These are phyloP conservation scores for Ilex asprella DNA, from an alignment of 257 asterid genomes.

Conservation along the genomic window DNA sequence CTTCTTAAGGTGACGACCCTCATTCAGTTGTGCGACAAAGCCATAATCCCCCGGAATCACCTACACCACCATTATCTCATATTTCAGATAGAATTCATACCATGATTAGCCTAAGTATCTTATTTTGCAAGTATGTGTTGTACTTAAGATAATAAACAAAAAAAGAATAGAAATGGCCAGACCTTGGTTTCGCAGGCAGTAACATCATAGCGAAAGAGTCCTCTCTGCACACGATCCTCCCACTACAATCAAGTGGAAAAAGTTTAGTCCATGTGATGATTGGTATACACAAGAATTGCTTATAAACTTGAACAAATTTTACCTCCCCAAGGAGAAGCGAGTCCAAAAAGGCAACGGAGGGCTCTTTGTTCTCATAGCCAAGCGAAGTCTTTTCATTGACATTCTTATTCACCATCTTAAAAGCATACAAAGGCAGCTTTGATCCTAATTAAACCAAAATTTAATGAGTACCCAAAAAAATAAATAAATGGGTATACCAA, in stretches of 20 bases:
- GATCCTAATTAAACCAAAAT: background rate
- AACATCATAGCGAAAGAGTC: slow-evolving; percentile 3
- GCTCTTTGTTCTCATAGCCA: slow-evolving; percentile 1
- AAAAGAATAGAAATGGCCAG: too few species aligned
- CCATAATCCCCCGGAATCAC: slow-evolving; percentile 2
- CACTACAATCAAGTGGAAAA: background rate
- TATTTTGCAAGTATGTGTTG: too few species aligned
- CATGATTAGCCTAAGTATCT: too few species aligned
- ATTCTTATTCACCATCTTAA: background rate
- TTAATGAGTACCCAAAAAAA: background rate
- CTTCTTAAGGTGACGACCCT: slow-evolving; percentile 3
- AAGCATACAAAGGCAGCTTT: slow-evolving; percentile 5
- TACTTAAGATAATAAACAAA: too few species aligned
- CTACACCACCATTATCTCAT: background rate
- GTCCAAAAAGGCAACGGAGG: background rate
- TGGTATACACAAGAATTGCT: background rate
- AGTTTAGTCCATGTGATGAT: background rate
- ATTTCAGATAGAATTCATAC: too few species aligned
- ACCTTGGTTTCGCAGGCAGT: slow-evolving; percentile 4
- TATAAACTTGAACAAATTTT: background rate
- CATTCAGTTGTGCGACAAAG: background rate
- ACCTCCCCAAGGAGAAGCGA: slow-evolving; percentile 2
- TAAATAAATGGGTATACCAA: background rate
- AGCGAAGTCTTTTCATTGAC: background rate
- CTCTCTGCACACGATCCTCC: slow-evolving; percentile 3